Evolutionary conservation across 1,284 basidiomycete genomes (phyloP).

Genomic region (Pseudozyma hubeiensis): DNA sequence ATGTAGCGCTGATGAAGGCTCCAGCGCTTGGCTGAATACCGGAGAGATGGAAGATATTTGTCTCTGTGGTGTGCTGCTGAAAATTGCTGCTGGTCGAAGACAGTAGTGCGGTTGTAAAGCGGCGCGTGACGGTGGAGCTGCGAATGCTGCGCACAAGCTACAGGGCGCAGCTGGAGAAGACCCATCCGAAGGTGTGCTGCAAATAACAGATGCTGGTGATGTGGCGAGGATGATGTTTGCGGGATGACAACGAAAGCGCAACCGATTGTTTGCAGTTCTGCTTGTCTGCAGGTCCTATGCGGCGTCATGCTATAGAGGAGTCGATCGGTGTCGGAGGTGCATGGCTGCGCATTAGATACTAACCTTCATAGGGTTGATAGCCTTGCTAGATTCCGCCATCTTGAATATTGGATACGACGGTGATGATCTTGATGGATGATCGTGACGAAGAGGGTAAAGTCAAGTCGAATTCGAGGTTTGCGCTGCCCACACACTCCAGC

Average conservation of each 20-base stretch:
- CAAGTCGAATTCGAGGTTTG: constrained; percentile 25
- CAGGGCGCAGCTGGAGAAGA: too few species aligned
- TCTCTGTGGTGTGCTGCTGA: too few species aligned
- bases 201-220: too few species aligned
- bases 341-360: constrained; percentile 30
- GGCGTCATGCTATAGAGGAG: not conserved
- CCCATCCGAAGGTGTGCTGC: too few species aligned
- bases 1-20: too few species aligned
- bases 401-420: constrained; percentile 25
- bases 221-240: too few species aligned
- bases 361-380: constrained; percentile 68
- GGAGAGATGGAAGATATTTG: too few species aligned
- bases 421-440: constrained; percentile 56
- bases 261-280: constrained; percentile 6
- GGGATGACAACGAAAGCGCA: not conserved
- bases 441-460: constrained; percentile 43
- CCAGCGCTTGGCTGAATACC: too few species aligned
- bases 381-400: constrained; percentile 68
- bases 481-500: constrained; percentile 1
- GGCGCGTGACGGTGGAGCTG: too few species aligned
- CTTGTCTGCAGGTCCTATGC: constrained; percentile 15
- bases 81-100: too few species aligned
- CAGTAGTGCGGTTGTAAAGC: too few species aligned
- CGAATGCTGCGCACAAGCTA: too few species aligned
- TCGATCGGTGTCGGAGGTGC: not conserved